phyloP scores from a whole-genome alignment of 306 rosid genomes.

The Arachis hypogaea region DNA sequence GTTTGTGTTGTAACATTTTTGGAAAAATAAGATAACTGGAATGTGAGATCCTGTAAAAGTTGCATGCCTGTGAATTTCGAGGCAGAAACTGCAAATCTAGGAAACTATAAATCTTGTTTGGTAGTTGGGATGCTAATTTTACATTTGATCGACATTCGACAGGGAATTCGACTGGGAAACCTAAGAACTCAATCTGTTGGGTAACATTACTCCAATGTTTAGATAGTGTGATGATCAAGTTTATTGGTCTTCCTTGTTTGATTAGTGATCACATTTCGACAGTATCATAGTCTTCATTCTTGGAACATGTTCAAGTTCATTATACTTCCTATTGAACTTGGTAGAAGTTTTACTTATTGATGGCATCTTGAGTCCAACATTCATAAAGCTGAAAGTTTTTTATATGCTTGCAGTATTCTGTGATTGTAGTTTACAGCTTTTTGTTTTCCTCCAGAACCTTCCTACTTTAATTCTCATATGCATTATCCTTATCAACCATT shows the following conservation, averaged over 20 bases:
- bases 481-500: constrained; percentile 19
- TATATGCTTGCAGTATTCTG: constrained; percentile 7
- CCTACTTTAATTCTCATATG: constrained; percentile 21
- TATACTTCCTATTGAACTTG: not conserved
- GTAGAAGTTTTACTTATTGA: constrained; percentile 13
- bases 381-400: not conserved
- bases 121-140: no score
- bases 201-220: constrained; percentile 22
- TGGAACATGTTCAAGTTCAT: constrained; percentile 21
- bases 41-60: constrained; percentile 25
- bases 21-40: not conserved
- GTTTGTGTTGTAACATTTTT: not conserved
- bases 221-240: constrained; percentile 2
- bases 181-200: not conserved
- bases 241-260: not conserved
- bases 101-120: no score
- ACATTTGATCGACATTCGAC: no score
- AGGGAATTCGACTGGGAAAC: not conserved
- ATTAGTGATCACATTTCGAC: constrained; percentile 1
- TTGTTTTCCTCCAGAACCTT: constrained; percentile 5
- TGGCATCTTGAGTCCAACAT: not conserved
- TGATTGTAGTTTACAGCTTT: constrained; percentile 7
- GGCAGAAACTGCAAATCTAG: no score
- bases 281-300: constrained; percentile 2
- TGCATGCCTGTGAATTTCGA: not conserved